Conservation (phyloP, 306 rosid species). For the Trichosanthes cucumerina region DNA sequence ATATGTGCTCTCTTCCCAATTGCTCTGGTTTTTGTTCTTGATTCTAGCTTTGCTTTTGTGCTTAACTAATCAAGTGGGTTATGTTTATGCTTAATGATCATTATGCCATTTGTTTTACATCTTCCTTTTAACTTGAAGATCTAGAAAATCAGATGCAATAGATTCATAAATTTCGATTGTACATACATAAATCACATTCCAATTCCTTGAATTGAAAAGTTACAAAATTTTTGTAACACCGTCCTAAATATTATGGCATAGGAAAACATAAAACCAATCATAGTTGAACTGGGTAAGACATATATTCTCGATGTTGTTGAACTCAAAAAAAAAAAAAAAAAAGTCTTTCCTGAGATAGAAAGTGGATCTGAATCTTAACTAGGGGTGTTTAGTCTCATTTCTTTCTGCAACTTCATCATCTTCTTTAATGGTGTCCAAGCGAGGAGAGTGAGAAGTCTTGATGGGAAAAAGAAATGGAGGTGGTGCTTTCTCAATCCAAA, state of each 20-base stretch:
- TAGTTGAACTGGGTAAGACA: too few relatives aligned
- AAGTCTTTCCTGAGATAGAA: too few relatives aligned
- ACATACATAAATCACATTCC: background rate
- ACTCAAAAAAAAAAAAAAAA: too few relatives aligned
- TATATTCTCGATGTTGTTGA: too few relatives aligned
- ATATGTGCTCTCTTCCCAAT: background rate
- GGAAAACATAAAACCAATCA: too few relatives aligned
- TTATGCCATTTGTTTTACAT: background rate
- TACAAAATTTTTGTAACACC: too few relatives aligned
- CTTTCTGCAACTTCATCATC: slow-evolving; percentile 9
- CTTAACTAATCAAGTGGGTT: background rate
- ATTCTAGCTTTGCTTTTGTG: background rate
- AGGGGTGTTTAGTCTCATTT: background rate
- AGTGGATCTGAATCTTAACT: background rate
- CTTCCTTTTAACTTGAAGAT: background rate
- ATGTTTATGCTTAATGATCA: background rate
- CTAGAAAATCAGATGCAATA: background rate
- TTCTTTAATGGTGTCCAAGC: slow-evolving; percentile 46
- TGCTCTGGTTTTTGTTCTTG: too few relatives aligned
- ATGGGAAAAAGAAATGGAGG: slow-evolving; percentile 33
- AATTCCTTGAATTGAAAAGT: too few relatives aligned
- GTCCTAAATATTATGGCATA: background rate
- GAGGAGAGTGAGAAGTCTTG: slow-evolving; percentile 42
- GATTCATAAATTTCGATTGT: too few relatives aligned
- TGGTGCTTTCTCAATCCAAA: background rate